Conservation (phyloP, 2,329 filamentous ascomycete species). For the Epicoccum nigrum region DNA sequence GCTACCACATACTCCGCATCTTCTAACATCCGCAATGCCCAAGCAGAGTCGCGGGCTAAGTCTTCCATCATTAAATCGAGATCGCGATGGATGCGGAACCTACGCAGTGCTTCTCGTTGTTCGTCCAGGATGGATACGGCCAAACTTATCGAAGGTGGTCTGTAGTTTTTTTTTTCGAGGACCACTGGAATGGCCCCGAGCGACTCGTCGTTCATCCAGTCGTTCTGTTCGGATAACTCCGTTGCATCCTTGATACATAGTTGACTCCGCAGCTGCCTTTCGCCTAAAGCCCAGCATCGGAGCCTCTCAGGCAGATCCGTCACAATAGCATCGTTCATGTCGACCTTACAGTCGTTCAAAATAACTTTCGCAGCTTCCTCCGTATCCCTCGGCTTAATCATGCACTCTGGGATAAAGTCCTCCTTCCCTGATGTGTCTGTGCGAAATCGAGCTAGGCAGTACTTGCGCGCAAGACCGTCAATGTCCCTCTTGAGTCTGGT, state of each 20-base stretch:
- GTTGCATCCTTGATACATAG: not conserved
- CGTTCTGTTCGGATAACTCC: constrained; percentile 5
- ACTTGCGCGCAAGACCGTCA: constrained; percentile 8
- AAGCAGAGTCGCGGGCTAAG: constrained; percentile 15
- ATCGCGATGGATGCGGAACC: constrained; percentile 15
- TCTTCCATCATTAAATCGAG: constrained; percentile 4
- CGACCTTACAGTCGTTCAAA: not conserved
- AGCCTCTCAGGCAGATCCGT: constrained; percentile 5
- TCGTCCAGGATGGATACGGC: constrained; percentile 22
- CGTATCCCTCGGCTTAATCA: constrained; percentile 6
- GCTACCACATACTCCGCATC: constrained; percentile 13
- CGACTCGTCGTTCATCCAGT: constrained; percentile 13
- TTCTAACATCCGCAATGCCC: constrained; percentile 21
- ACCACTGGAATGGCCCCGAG: not conserved
- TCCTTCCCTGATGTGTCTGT: not conserved
- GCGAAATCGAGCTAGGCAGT: constrained; percentile 14
- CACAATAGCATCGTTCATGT: not conserved
- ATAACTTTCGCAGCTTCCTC: not conserved
- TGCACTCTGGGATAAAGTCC: not conserved
- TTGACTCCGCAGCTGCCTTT: not conserved
- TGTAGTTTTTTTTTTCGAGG: not conserved
- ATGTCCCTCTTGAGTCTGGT: not conserved
- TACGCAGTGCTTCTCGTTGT: constrained; percentile 18
- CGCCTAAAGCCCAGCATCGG: not conserved
- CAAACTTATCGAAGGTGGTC: not conserved